Evolutionary conservation across 306 rosid species (phyloP), one percentile per base, ranked within the genome.

Genomic region (Rosa persica): DNA sequence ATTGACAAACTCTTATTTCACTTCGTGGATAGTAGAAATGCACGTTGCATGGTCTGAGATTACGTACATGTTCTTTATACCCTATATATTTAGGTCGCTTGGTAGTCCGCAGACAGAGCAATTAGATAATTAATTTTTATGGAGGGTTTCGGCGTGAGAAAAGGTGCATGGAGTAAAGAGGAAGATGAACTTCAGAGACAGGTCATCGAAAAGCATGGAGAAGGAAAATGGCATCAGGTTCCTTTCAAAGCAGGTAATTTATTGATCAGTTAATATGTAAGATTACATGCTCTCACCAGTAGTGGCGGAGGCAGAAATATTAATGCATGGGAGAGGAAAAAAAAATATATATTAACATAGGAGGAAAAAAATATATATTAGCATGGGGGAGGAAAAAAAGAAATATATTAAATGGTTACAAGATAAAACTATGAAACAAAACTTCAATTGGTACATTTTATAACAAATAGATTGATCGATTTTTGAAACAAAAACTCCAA

Each of bases 161-260:
- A 67, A 67, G 71, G 71, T 67, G 27, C 48, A 39, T 67, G 49
- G 71, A 67, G 16, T 1, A 67, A 67, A 67, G 49, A 67, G 71
- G 71, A 67, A 67, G 71, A 67, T 39, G 15, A 67, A 4, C 49
- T 67, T 40, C 71, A 39, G 76, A 72, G 49, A 72, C 48, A 67
- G 17, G 12, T 8, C 48, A 39, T 67, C 43, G 30, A 67, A 38
- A 67, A 39, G 4, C 71, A 67, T 67, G 71, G 71, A 67, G 71
- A 67, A 39, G 71, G 71, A 20, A 67, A n/a, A 67, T 67, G 71
- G 71, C 49, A 67, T 44, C n/a, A 39, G 23, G 25, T 67, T 67
- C 71, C 71, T 38, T n/a, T 39, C 25, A 20, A 67, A 67, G 46
- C 71, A 39, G 71, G 71, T 67, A 8, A 6, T 27, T 22, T 30